A percentile compares a stretch with the other conserved stretches of the same genome.
phyloP scores from a whole-genome alignment of 306 rosid species.

The Sindora glabra region DNA sequence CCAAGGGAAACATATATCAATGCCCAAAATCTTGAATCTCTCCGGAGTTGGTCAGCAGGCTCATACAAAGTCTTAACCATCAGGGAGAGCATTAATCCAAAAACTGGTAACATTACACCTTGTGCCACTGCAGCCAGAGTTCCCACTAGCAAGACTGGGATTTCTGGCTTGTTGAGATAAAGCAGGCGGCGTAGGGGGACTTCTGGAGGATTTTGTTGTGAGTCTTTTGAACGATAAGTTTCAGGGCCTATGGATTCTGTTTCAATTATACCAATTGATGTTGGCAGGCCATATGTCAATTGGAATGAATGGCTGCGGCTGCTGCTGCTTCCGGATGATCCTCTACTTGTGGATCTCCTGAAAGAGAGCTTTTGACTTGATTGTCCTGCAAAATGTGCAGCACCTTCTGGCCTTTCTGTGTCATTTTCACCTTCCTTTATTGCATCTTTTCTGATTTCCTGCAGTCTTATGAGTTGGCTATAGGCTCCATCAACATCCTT shows the following conservation, averaged over 20 bases:
- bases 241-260: constrained; percentile 14
- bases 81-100: constrained; percentile 49
- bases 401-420: constrained; percentile 26
- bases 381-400: constrained; percentile 29
- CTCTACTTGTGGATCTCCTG: constrained; percentile 38
- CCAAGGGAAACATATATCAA: constrained; percentile 33
- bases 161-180: constrained; percentile 74
- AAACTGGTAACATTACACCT: constrained; percentile 51
- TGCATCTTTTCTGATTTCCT: constrained; percentile 30
- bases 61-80: constrained; percentile 55
- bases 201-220: constrained; percentile 27
- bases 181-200: constrained; percentile 69
- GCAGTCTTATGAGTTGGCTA: constrained; percentile 52
- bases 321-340: constrained; percentile 45
- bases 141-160: constrained; percentile 55
- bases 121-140: constrained; percentile 44
- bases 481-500: constrained; percentile 58
- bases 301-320: constrained; percentile 41
- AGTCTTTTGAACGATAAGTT: constrained; percentile 6
- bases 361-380: constrained; percentile 36
- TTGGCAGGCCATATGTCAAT: constrained; percentile 29
- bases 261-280: constrained; percentile 23
- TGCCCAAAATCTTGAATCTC: constrained; percentile 75
- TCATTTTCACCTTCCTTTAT: constrained; percentile 22
- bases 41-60: constrained; percentile 45